phyloP scores from a whole-genome alignment of 2,329 filamentous ascomycete species.

The Thielaviopsis musarum region DNA sequence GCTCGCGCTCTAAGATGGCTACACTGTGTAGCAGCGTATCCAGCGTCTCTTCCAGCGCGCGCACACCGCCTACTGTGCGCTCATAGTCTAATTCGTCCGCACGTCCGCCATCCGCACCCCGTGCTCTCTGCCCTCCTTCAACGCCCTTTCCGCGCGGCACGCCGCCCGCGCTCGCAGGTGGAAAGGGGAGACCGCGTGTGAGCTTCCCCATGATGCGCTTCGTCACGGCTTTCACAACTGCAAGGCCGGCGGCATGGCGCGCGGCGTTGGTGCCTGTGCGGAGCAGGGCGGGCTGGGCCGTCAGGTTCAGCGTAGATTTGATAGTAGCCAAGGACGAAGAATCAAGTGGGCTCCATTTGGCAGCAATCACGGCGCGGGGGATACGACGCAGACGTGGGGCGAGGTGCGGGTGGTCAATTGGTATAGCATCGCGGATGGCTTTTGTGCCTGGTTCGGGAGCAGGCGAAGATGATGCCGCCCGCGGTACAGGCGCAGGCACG shows the following conservation, averaged over 20 bases:
- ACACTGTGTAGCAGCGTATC: slow-evolving; percentile 47
- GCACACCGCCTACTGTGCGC: slow-evolving; percentile 41
- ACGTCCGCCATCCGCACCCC: slow-evolving; percentile 24
- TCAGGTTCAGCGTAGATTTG: slow-evolving; percentile 37
- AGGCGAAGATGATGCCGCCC: not conserved
- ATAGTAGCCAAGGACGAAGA: slow-evolving; percentile 37
- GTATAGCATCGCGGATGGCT: slow-evolving; percentile 20
- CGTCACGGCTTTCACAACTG: slow-evolving; percentile 37
- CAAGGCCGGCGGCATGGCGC: slow-evolving; percentile 34
- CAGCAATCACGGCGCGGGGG: slow-evolving; percentile 42
- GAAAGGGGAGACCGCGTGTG: slow-evolving; percentile 46
- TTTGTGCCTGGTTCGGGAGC: not conserved
- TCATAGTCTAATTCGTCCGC: slow-evolving; percentile 50
- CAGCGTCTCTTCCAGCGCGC: slow-evolving; percentile 38
- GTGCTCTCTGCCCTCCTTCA: slow-evolving; percentile 14
- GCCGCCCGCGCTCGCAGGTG: slow-evolving; percentile 27
- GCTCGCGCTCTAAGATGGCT: slow-evolving; percentile 40
- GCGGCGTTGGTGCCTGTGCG: slow-evolving; percentile 32
- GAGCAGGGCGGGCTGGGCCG: slow-evolving; percentile 44
- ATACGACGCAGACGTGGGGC: slow-evolving; percentile 34
- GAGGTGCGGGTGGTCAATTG: slow-evolving; percentile 26
- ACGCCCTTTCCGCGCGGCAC: slow-evolving; percentile 9
- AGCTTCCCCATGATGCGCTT: slow-evolving; percentile 41
- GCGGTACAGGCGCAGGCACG: not conserved
- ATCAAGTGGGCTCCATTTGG: slow-evolving; percentile 48